Percentiles rank a stretch among this genome's conserved stretches.
Evolutionary conservation across 257 asterid genomes (phyloP).

Genomic region (Ocimum tenuiflorum): DNA sequence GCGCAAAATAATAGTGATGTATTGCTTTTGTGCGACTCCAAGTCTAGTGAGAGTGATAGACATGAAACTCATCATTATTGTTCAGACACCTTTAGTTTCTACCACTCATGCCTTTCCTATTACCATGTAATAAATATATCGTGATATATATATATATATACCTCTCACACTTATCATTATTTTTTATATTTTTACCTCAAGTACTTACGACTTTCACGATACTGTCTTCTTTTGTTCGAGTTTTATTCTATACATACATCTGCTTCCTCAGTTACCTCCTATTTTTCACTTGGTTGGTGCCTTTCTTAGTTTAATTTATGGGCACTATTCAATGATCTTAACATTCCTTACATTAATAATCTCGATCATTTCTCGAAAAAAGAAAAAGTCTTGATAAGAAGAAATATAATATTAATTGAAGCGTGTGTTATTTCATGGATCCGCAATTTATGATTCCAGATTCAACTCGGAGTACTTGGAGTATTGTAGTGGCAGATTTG

Average conservation of each 20-base stretch:
- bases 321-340: no score
- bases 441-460: no score
- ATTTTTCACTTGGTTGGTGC: no score
- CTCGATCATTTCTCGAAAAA: no score
- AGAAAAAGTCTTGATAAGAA: no score
- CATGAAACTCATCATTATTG: not conserved
- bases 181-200: not conserved
- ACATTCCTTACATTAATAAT: no score
- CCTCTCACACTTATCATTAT: no score
- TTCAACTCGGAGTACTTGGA: no score
- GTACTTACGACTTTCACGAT: not conserved
- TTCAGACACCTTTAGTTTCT: not conserved
- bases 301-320: no score
- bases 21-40: conserved; percentile 15
- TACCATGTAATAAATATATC: not conserved
- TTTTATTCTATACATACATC: not conserved
- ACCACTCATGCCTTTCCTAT: not conserved
- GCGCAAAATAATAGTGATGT: conserved; percentile 11
- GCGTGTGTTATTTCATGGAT: no score
- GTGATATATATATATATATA: not conserved
- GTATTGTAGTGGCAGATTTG: no score
- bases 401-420: no score
- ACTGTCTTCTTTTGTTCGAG: not conserved
- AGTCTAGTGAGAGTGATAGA: not conserved
- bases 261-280: not conserved